These are phyloP conservation scores for Dioscorea alata DNA, from an alignment of 106 monocot genomes.

Conservation along the genomic window DNA sequence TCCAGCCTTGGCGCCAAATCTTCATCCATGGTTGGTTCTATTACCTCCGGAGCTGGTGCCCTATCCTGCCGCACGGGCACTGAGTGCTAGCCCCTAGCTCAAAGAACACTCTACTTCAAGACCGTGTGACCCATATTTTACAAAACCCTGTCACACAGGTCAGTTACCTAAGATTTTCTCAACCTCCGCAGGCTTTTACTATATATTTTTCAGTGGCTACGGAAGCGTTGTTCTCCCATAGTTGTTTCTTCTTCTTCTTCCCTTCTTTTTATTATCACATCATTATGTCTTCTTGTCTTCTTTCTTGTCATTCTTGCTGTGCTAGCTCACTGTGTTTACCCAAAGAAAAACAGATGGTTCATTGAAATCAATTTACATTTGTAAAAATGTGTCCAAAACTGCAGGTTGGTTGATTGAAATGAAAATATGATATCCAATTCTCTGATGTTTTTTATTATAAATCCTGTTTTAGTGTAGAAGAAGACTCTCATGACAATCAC, in stretches of 20 bases:
- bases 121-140: background rate
- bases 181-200: conserved; percentile 12
- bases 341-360: too few species aligned
- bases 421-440: too few species aligned
- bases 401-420: too few species aligned
- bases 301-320: background rate
- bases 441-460: too few species aligned
- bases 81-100: conserved; percentile 12
- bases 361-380: too few species aligned
- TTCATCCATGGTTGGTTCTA: conserved; percentile 34
- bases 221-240: conserved; percentile 8
- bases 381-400: too few species aligned
- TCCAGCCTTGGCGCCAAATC: conserved; percentile 42
- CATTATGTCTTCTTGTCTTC: background rate
- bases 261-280: background rate
- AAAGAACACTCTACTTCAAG: background rate
- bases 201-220: background rate
- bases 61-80: conserved; percentile 18
- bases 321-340: too few species aligned
- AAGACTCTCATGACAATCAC: too few species aligned
- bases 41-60: conserved; percentile 26
- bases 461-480: too few species aligned
- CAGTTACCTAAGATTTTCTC: background rate
- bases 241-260: background rate
- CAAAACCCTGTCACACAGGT: background rate